Evolutionary conservation across 768 basidiomycete species (phyloP).

Genomic region (Mycena albidolilacea): DNA sequence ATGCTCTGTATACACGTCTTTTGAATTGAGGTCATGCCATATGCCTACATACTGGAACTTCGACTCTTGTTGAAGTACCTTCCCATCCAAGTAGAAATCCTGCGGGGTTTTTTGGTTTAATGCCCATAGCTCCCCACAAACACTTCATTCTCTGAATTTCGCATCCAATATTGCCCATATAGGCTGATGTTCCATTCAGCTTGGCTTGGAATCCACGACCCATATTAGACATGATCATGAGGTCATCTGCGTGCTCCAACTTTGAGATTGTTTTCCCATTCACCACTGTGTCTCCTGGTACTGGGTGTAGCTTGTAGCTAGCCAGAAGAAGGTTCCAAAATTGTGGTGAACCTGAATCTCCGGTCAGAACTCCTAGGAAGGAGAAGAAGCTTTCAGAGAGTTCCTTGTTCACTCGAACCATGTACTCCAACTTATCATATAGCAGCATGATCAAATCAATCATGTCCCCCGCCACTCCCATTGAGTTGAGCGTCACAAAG

Average conservation of each 20-base stretch:
- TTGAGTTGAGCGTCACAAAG: not conserved
- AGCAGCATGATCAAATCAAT: not conserved
- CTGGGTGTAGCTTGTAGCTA: conserved; percentile 7
- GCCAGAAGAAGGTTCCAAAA: conserved; percentile 9
- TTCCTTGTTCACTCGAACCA: not conserved
- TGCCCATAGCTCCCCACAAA: not conserved
- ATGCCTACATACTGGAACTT: conserved; percentile 32
- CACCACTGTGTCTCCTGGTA: conserved; percentile 40
- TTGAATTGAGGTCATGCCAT: conserved; percentile 7
- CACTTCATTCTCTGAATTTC: conserved; percentile 7
- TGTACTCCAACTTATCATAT: not conserved
- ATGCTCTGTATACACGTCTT: not conserved
- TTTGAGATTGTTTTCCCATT: conserved; percentile 25
- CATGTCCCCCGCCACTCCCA: not conserved
- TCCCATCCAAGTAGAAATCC: conserved; percentile 3
- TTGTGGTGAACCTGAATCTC: not conserved
- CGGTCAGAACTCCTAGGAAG: conserved; percentile 2
- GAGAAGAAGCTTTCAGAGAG: conserved; percentile 11
- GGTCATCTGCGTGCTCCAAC: conserved; percentile 35
- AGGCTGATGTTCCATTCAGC: not conserved
- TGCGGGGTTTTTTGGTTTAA: not conserved
- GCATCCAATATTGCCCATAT: conserved; percentile 9
- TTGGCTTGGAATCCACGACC: conserved; percentile 23
- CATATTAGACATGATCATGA: conserved; percentile 41
- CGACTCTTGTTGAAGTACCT: conserved; percentile 31